A percentile compares a stretch with the other conserved stretches of the same genome.
Evolutionary conservation across 1,139 yeast species (phyloP).

Genomic region (Sugiyamaella novakii): DNA sequence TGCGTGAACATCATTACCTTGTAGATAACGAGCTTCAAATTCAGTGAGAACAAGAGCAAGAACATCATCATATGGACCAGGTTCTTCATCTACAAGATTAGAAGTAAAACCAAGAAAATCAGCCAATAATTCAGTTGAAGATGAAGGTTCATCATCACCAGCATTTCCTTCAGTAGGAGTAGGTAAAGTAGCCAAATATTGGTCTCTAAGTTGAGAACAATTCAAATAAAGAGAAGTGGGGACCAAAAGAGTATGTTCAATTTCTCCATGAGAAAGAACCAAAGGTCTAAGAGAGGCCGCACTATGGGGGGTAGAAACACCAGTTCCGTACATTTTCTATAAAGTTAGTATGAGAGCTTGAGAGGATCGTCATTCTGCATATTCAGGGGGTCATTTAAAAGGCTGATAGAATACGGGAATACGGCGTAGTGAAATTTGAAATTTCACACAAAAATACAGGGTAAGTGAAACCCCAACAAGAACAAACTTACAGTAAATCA

Average conservation of each 20-base stretch:
- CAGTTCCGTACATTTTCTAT: constrained; percentile 39
- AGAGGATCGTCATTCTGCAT: too few species aligned
- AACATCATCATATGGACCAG: constrained; percentile 68
- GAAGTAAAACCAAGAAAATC: constrained; percentile 83
- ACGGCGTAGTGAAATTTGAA: not conserved
- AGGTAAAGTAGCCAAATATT: constrained; percentile 76
- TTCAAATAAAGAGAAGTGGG: constrained; percentile 79
- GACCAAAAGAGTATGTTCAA: constrained; percentile 85
- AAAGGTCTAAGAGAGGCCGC: constrained; percentile 70
- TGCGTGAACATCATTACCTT: constrained; percentile 82
- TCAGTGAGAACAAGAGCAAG: constrained; percentile 71
- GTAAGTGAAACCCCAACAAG: not conserved
- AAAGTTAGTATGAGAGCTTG: constrained; percentile 4
- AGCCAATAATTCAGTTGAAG: constrained; percentile 83
- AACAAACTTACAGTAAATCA: constrained; percentile 2
- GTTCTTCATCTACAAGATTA: constrained; percentile 51
- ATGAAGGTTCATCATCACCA: constrained; percentile 85
- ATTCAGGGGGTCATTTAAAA: not conserved
- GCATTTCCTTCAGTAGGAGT: constrained; percentile 78
- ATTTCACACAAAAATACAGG: not conserved
- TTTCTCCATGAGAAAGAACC: constrained; percentile 77
- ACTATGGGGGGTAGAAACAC: constrained; percentile 48
- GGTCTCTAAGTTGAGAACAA: constrained; percentile 86
- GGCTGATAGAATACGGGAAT: too few species aligned
- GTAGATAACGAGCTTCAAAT: constrained; percentile 77